These are phyloP conservation scores for Salix caprea DNA, from an alignment of 345 rosid genomes.

Conservation along the genomic window DNA sequence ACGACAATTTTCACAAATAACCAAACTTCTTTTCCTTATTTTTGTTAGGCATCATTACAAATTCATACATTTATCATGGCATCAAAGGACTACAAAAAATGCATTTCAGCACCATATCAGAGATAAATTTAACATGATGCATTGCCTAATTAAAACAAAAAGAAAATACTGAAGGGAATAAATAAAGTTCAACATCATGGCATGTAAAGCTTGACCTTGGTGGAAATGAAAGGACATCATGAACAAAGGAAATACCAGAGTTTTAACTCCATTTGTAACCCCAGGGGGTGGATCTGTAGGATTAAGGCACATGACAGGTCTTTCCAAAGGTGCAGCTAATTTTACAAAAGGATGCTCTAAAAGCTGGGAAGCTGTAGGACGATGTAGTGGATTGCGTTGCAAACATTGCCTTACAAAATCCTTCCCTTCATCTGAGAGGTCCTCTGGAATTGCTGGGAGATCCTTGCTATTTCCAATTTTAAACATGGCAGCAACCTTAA, in stretches of 20 bases:
- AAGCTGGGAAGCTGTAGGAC: slow-evolving; percentile 57
- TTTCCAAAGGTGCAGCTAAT: slow-evolving; percentile 48
- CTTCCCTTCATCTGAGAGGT: slow-evolving; percentile 62
- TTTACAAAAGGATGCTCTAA: slow-evolving; percentile 62
- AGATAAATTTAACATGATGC: neutral
- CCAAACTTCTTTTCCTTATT: neutral
- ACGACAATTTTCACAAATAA: neutral
- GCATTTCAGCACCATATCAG: neutral
- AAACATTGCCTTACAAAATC: slow-evolving; percentile 58
- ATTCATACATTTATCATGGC: neutral
- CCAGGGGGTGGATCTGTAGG: slow-evolving; percentile 37
- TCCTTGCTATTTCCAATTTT: slow-evolving; percentile 78
- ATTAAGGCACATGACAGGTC: slow-evolving; percentile 38
- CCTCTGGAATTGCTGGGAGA: slow-evolving; percentile 66
- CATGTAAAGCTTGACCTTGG: neutral
- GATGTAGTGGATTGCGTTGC: slow-evolving; percentile 54
- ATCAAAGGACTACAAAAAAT: neutral
- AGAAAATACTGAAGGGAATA: neutral
- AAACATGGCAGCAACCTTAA: slow-evolving; percentile 58
- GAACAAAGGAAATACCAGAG: slow-evolving; percentile 39
- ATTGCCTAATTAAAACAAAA: neutral
- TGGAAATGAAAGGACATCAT: neutral
- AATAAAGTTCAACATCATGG: neutral
- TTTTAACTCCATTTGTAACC: slow-evolving; percentile 46
- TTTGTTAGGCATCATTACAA: neutral